Conservation (phyloP, 2,329 filamentous ascomycete species). For the Trichoderma koningiopsis region DNA sequence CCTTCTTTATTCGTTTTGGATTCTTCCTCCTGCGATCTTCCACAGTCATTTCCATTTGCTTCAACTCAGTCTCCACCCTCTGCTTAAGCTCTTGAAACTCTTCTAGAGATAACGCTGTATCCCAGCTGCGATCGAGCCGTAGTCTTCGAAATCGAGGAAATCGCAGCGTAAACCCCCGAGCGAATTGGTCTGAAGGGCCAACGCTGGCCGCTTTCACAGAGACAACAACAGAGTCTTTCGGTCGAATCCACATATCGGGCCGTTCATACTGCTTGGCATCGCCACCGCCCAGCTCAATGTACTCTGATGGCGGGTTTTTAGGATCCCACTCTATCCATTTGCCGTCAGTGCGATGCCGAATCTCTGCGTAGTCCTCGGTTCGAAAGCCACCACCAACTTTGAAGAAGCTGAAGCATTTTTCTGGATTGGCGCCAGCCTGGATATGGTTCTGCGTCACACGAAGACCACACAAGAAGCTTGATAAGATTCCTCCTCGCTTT, state of each 20-base stretch:
- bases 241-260: conserved; percentile 92
- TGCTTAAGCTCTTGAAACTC: conserved; percentile 74
- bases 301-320: conserved; percentile 72
- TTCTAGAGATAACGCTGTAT: conserved; percentile 73
- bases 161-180: conserved; percentile 73
- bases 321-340: conserved; percentile 89
- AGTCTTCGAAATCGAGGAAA: conserved; percentile 88
- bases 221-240: conserved; percentile 82
- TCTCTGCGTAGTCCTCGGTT: conserved; percentile 79
- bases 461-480: conserved; percentile 88
- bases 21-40: conserved; percentile 62
- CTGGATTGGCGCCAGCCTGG: conserved; percentile 59
- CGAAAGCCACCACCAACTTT: conserved; percentile 95
- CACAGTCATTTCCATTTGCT: conserved; percentile 76
- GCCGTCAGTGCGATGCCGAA: conserved; percentile 81
- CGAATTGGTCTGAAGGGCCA: conserved; percentile 74
- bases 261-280: conserved; percentile 70
- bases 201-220: conserved; percentile 87
- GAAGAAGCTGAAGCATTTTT: conserved; percentile 92
- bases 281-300: conserved; percentile 79
- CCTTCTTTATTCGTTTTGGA: conserved; percentile 65
- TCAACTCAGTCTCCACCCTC: conserved; percentile 68
- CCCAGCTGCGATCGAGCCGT: conserved; percentile 82
- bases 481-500: conserved; percentile 76
- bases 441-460: conserved; percentile 71